Evolutionary conservation across 805 yeast genomes (phyloP).

Genomic region (Candida ortonii): DNA sequence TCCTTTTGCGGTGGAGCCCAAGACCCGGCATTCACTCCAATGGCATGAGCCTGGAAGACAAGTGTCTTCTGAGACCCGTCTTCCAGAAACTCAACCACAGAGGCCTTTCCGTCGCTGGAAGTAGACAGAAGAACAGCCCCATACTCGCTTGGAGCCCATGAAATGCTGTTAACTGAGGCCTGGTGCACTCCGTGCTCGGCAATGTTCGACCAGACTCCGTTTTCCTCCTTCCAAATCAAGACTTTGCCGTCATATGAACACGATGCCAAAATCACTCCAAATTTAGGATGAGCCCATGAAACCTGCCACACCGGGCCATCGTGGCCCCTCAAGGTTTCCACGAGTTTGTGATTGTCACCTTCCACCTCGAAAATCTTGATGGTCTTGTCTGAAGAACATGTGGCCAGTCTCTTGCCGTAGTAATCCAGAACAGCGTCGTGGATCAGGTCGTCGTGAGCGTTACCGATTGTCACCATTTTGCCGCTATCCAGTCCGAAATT

Average conservation of each 20-base stretch:
- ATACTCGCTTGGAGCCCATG: slow-evolving; percentile 97
- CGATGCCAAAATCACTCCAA: slow-evolving; percentile 91
- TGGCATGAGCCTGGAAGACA: slow-evolving; percentile 76
- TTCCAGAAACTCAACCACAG: slow-evolving; percentile 86
- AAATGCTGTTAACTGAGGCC: slow-evolving; percentile 90
- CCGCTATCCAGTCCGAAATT: slow-evolving; percentile 6
- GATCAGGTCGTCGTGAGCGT: slow-evolving; percentile 88
- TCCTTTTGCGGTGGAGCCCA: slow-evolving; percentile 75
- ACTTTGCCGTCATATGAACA: slow-evolving; percentile 96
- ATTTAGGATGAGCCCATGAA: slow-evolving; percentile 98
- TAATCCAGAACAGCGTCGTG: slow-evolving; percentile 97
- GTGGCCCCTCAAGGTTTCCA: slow-evolving; percentile 87
- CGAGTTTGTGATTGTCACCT: slow-evolving; percentile 74
- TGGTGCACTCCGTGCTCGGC: slow-evolving; percentile 86
- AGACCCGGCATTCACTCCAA: slow-evolving; percentile 91
- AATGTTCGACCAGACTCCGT: slow-evolving; percentile 81
- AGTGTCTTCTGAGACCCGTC: slow-evolving; percentile 75
- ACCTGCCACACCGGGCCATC: slow-evolving; percentile 99
- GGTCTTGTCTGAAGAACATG: slow-evolving; percentile 95
- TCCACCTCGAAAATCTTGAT: slow-evolving; percentile 90
- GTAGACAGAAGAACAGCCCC: slow-evolving; percentile 90
- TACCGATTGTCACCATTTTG: slow-evolving; percentile 71
- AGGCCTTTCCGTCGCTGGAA: slow-evolving; percentile 89
- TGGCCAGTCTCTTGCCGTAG: slow-evolving; percentile 93
- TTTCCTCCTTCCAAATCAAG: slow-evolving; percentile 91